A percentile compares a stretch with the other conserved stretches of the same genome.
phyloP scores from a whole-genome alignment of 148 eudicot genomes.

The Rhododendron griersonianum region DNA sequence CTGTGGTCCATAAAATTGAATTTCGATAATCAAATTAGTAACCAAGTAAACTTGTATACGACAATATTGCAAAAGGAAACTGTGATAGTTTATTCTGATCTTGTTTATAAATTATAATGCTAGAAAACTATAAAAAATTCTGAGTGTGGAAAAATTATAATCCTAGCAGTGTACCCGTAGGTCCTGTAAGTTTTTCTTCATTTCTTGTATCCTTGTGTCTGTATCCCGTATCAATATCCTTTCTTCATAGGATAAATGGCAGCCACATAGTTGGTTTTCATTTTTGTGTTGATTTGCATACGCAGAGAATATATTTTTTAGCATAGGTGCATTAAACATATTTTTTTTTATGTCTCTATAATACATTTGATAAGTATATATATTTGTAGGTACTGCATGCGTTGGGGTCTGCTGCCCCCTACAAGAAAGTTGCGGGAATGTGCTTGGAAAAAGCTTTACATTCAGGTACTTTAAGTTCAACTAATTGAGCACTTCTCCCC shows the following conservation, averaged over 20 bases:
- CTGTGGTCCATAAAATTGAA: not conserved
- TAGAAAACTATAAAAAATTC: not conserved
- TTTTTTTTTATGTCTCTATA: not conserved
- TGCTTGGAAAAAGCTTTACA: constrained; percentile 93
- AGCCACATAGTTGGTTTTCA: not conserved
- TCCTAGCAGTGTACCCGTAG: not conserved
- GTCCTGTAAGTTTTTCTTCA: not conserved
- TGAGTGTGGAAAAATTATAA: too few species aligned
- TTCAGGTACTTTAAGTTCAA: constrained; percentile 43
- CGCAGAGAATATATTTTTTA: not conserved
- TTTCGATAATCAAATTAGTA: not conserved
- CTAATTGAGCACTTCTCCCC: not conserved
- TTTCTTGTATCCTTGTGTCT: not conserved
- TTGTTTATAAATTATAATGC: not conserved
- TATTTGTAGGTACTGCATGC: constrained; percentile 62
- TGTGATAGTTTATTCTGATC: not conserved
- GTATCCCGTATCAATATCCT: not conserved
- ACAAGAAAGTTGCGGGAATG: constrained; percentile 62
- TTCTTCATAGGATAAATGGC: not conserved
- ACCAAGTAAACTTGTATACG: not conserved
- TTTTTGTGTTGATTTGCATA: not conserved
- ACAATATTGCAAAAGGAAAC: not conserved
- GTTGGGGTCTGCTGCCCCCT: constrained; percentile 80
- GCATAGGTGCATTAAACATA: not conserved
- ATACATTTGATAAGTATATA: not conserved